Base-by-base conservation (phyloP, 2,329 filamentous ascomycete species). In the Trichoderma breve region DNA sequence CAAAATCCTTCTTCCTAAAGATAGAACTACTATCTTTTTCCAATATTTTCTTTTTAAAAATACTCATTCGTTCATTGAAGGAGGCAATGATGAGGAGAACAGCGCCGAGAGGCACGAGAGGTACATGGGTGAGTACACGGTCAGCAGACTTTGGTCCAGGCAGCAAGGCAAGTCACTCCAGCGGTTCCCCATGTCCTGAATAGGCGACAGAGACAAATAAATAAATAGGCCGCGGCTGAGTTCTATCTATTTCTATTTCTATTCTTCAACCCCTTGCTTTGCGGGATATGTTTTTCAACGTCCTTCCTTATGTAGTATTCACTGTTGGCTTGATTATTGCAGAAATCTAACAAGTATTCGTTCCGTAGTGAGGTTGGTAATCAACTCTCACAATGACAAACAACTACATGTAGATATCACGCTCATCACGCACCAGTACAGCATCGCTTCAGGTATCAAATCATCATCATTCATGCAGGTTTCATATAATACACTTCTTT, bases 401-500 rank as follows among this genome's bases (percentile, higher is more conserved):
- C 26, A 58, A 32, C 28, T 30, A 11, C 15, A 15, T 24, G 2
- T 28, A 12, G 7, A 43, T 2, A n/a, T 30, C 32, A 60, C 15
- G 14, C 30, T 28, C 5, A 32, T n/a, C 18, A 32, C 53, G 14
- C 24, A 24, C 18, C 3, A 21, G n/a, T 9, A 51, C 43, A 58
- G 5, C 18, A n/a, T 12, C 12, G 5, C 18, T 61, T 39, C n/a
- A 71, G 62, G 70, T 57, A 69, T 71, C 60, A 69, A 71, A 47
- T 57, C 28, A 71, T 71, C 70, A 71, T 71, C 36, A 71, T 71
- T 71, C 70, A 71, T 71, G 43, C 65, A 51, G 30, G 39, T 55
- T 60, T 69, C 43, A 60, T 71, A 71, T 71, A 66, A 53, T 71
- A 68, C 64, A 71, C 70, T 55, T 62, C 47, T 43, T 62, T 62